phyloP scores from a whole-genome alignment of 2,329 filamentous ascomycete genomes.

The Byssothecium circinans region DNA sequence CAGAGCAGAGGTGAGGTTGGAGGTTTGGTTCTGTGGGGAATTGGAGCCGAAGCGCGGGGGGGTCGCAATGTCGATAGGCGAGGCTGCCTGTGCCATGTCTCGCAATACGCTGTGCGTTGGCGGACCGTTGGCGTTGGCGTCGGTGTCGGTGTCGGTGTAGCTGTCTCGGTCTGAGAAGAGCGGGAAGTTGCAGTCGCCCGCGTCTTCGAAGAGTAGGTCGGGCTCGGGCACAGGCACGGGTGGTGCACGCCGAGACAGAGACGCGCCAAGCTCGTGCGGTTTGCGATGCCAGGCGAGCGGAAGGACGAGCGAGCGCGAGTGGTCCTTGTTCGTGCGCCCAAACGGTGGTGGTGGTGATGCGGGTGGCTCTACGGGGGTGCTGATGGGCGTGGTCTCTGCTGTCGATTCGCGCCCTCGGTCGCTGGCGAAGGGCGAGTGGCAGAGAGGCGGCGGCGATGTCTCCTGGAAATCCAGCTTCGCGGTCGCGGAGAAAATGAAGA shows the following conservation, averaged over 20 bases:
- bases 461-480: slow-evolving; percentile 59
- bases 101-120: slow-evolving; percentile 20
- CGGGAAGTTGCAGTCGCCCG: slow-evolving; percentile 46
- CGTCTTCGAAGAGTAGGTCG: slow-evolving; percentile 46
- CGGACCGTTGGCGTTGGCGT: too few relatives aligned
- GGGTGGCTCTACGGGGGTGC: slow-evolving; percentile 40
- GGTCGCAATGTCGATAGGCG: slow-evolving; percentile 63
- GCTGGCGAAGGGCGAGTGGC: slow-evolving; percentile 53
- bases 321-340: slow-evolving; percentile 48
- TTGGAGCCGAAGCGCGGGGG: slow-evolving; percentile 58
- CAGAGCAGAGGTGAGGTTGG: slow-evolving; percentile 64
- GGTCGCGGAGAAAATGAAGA: slow-evolving; percentile 21
- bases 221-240: slow-evolving; percentile 28
- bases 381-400: slow-evolving; percentile 56
- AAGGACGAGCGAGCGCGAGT: slow-evolving; percentile 44
- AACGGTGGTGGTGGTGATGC: slow-evolving; percentile 48
- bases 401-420: slow-evolving; percentile 54
- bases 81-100: slow-evolving; percentile 57
- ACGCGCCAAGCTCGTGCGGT: slow-evolving; percentile 37
- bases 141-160: too few relatives aligned
- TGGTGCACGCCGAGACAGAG: slow-evolving; percentile 22
- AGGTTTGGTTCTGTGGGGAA: slow-evolving; percentile 63
- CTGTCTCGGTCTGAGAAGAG: slow-evolving; percentile 45
- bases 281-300: slow-evolving; percentile 51
- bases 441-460: slow-evolving; percentile 56